phyloP scores from a whole-genome alignment of 2,329 filamentous ascomycete genomes.

The Drechslera avenae region DNA sequence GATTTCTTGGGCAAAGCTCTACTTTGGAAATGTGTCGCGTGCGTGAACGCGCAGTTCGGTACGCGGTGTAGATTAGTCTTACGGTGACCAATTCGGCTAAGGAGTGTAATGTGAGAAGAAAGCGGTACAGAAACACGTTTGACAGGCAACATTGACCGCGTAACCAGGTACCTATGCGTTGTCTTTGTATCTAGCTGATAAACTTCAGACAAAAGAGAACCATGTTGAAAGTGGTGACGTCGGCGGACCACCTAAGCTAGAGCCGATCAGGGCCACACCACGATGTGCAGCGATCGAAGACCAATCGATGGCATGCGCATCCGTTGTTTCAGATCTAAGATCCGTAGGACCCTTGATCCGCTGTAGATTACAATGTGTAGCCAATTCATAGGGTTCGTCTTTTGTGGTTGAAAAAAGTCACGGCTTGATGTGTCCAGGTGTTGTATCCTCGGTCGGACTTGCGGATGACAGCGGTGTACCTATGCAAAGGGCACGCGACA shows the following conservation, averaged over 20 bases:
- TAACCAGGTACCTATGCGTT: neutral
- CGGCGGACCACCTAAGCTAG: constrained; percentile 21
- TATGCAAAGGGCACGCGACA: constrained; percentile 11
- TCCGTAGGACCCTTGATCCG: constrained; percentile 24
- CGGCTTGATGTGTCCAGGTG: too few species aligned
- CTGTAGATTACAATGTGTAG: constrained; percentile 18
- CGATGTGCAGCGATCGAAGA: constrained; percentile 26
- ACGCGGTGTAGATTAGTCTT: neutral
- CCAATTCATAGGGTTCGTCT: constrained; percentile 8
- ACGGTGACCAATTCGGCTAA: neutral
- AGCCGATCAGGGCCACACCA: constrained; percentile 26
- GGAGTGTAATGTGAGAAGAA: neutral
- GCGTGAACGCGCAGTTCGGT: constrained; percentile 8
- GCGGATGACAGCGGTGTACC: neutral
- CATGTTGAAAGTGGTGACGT: constrained; percentile 31
- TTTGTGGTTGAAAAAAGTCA: constrained; percentile 1
- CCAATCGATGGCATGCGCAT: constrained; percentile 19
- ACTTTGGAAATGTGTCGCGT: constrained; percentile 16
- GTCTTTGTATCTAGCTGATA: constrained; percentile 20
- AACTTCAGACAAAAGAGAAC: constrained; percentile 6
- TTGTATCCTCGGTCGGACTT: neutral
- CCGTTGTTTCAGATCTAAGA: constrained; percentile 24
- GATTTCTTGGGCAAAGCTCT: constrained; percentile 10
- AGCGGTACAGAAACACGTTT: constrained; percentile 6
- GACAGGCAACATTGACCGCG: constrained; percentile 17